Base-by-base conservation (phyloP, 2,329 filamentous ascomycete species). In the Aspergillus tubingensis region DNA sequence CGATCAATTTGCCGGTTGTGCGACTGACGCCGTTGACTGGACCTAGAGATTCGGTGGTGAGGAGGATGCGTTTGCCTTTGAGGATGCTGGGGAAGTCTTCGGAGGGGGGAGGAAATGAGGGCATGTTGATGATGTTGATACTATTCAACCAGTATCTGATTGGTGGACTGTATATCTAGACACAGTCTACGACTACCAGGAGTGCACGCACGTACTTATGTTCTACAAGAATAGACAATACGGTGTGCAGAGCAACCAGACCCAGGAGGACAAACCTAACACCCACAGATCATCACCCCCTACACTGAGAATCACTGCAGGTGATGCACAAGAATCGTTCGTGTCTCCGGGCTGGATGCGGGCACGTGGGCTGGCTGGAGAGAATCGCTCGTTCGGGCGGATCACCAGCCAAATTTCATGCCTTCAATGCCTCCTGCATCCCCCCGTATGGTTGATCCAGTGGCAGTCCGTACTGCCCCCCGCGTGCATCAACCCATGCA, bases 1-100 rank as follows among this genome's bases (percentile, higher is more conserved):
- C 85, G 57, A 91, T 85, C 54, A 91, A 81, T 79, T 87, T 89
- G 66, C 87, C 78, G 0, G 88, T 91, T 4, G 88, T 91, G 62
- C 87, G 82, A 68, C 86, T 89, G 49, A 91, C 88, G n/a, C 88
- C 88, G 69, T 91, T 91, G 70, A 91, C 86, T 0, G 88, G 88
- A 3, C 88, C 88, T 60, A 90, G 88, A 0, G 87, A 90, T 71
- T 91, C 88, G 13, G 88, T 90, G 62, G 87, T 88, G 7, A 91
- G 81, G 7, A 91, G 76, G 62, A 91, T 81, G 63, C 83, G 83
- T 72, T 86, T 88, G 8, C 85, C 86, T 39, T 79, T 75, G n/a
- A 90, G 79, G 8, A 77, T 65, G 17, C 59, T 65, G 5, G 81
- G 81, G 55, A 83, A 83, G 15, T 64, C 60, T 53, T 70, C 65